These are phyloP conservation scores for Polytrichum commune DNA, from an alignment of 225 moss, liverwort and hornwort genomes.

Conservation along the genomic window DNA sequence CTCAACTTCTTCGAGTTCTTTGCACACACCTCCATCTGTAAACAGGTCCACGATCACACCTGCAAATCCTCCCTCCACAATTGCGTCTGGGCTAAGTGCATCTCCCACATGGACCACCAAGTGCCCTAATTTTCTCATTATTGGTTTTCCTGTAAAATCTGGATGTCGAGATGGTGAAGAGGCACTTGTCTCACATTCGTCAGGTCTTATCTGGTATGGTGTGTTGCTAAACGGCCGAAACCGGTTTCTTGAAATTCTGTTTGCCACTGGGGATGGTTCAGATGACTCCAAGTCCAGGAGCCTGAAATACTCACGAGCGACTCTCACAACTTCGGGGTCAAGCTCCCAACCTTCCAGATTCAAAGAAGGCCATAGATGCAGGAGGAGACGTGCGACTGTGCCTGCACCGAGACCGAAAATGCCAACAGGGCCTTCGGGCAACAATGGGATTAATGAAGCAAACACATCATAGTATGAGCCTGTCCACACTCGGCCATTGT, in stretches of 20 bases:
- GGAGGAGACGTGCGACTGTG: slow-evolving; percentile 52
- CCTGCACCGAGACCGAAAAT: slow-evolving; percentile 53
- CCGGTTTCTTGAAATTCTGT: background rate
- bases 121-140: slow-evolving; percentile 17
- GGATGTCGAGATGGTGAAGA: background rate
- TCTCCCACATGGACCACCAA: slow-evolving; percentile 60
- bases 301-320: slow-evolving; percentile 55
- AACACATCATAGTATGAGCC: slow-evolving; percentile 46
- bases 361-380: slow-evolving; percentile 48
- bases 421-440: slow-evolving; percentile 45
- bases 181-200: background rate
- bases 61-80: slow-evolving; percentile 41
- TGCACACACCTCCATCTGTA: slow-evolving; percentile 44
- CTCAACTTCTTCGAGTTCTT: slow-evolving; percentile 31
- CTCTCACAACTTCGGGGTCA: slow-evolving; percentile 55
- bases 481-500: slow-evolving; percentile 48
- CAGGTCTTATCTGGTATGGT: background rate
- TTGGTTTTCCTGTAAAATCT: background rate
- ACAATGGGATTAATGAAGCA: slow-evolving; percentile 44
- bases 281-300: slow-evolving; percentile 45
- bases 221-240: background rate
- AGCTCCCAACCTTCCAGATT: slow-evolving; percentile 66
- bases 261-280: background rate
- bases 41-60: slow-evolving; percentile 64
- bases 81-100: slow-evolving; percentile 32